These are phyloP conservation scores for Penicillium soppii DNA, from an alignment of 495 filamentous ascomycete genomes.

Conservation along the genomic window DNA sequence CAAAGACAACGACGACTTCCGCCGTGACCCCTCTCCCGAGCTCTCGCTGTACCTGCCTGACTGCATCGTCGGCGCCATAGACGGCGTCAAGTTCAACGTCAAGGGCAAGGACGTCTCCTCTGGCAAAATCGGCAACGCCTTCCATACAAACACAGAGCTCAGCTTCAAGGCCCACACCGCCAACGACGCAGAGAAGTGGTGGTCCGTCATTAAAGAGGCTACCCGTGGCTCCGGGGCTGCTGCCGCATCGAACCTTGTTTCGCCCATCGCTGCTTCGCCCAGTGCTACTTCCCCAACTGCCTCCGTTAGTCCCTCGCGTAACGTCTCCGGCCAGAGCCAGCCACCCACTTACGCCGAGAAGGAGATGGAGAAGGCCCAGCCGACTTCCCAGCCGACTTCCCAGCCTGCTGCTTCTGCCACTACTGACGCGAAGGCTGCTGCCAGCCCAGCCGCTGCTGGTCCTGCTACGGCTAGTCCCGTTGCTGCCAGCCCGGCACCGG, in stretches of 20 bases:
- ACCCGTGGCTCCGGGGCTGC: conserved; percentile 18
- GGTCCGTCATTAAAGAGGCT: conserved; percentile 60
- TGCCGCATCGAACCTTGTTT: not conserved
- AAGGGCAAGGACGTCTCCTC: conserved; percentile 86
- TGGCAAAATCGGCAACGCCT: conserved; percentile 57
- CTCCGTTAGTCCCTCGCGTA: not conserved
- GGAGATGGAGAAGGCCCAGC: conserved; percentile 22
- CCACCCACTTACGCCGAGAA: conserved; percentile 30
- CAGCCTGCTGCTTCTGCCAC: conserved; percentile 2
- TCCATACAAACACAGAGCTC: conserved; percentile 63
- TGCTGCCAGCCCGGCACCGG: conserved; percentile 13
- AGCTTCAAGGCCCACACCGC: conserved; percentile 73
- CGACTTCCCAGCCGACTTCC: conserved; percentile 10
- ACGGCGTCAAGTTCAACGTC: conserved; percentile 82
- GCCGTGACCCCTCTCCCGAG: conserved; percentile 79
- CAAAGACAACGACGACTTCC: conserved; percentile 85
- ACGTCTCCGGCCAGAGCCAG: conserved; percentile 12
- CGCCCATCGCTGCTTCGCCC: conserved; percentile 7
- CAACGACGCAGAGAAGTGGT: conserved; percentile 79
- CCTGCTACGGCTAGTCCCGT: not conserved
- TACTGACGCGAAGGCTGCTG: not conserved
- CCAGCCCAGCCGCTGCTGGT: not conserved
- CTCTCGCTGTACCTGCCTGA: conserved; percentile 91
- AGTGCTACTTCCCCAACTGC: not conserved
- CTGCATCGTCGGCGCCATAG: conserved; percentile 71